Percentiles rank a stretch among this genome's conserved stretches.
These are phyloP conservation scores for Pseudoneurospora amorphoporcata DNA, from an alignment of 495 filamentous ascomycete species.

Conservation along the genomic window DNA sequence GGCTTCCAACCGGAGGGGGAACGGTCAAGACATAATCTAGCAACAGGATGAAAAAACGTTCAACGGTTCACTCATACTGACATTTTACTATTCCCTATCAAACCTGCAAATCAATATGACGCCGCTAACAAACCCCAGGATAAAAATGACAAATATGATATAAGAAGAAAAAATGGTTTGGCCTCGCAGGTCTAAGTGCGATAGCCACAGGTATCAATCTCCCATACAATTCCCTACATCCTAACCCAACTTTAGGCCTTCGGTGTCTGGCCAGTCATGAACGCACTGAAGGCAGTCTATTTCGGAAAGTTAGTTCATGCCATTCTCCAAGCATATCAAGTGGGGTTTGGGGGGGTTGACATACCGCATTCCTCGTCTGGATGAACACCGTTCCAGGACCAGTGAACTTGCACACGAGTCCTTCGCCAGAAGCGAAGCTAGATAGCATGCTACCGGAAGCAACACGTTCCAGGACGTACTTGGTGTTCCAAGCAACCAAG, in stretches of 20 bases:
- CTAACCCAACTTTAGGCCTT: neutral
- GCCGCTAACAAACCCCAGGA: neutral
- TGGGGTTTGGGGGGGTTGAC: conserved; percentile 9
- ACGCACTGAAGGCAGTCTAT: conserved; percentile 35
- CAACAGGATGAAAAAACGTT: neutral
- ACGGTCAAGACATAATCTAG: neutral
- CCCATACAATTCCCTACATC: neutral
- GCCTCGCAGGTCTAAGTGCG: neutral
- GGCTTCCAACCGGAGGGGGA: neutral
- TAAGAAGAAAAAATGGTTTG: neutral
- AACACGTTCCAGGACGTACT: conserved; percentile 81
- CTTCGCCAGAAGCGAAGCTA: conserved; percentile 66
- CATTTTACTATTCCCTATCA: neutral
- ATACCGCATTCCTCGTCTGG: conserved; percentile 78
- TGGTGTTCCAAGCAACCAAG: conserved; percentile 93
- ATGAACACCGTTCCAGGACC: conserved; percentile 90
- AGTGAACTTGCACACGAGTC: conserved; percentile 84
- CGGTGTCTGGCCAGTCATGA: conserved; percentile 31
- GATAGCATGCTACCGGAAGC: conserved; percentile 84
- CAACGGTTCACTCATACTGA: neutral
- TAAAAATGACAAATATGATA: neutral
- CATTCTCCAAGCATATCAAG: neutral
- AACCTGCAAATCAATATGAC: neutral
- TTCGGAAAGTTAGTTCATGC: neutral
- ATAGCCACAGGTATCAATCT: neutral